phyloP scores from a whole-genome alignment of 139 green algal genomes.

The Haematococcus sp. region DNA sequence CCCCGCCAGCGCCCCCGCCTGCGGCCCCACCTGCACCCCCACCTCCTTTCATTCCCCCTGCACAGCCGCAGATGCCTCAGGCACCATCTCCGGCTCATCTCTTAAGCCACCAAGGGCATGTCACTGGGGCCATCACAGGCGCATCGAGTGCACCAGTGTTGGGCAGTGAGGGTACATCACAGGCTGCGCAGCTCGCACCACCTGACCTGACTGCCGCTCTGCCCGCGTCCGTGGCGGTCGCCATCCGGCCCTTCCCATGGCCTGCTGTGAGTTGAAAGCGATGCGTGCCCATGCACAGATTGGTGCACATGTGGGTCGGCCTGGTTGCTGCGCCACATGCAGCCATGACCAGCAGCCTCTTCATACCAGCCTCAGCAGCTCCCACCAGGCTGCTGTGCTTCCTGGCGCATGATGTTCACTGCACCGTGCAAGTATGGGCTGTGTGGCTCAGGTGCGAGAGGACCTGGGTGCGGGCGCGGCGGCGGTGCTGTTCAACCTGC shows the following conservation, averaged over 20 bases:
- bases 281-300: too few relatives aligned
- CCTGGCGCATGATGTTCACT: too few relatives aligned
- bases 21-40: neutral
- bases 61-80: too few relatives aligned
- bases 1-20: neutral
- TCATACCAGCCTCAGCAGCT: too few relatives aligned
- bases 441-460: conserved; percentile 15
- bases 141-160: neutral
- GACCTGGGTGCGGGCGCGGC: conserved; percentile 55
- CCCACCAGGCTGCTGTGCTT: too few relatives aligned
- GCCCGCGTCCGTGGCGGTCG: conserved; percentile 15
- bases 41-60: neutral
- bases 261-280: conserved; percentile 30
- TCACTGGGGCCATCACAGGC: neutral
- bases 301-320: too few relatives aligned
- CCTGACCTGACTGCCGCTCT: neutral
- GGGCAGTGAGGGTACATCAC: neutral
- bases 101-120: neutral
- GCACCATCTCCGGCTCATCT: too few relatives aligned
- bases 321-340: too few relatives aligned
- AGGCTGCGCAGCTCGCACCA: neutral
- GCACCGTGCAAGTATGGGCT: too few relatives aligned
- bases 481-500: conserved; percentile 70
- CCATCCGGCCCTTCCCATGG: conserved; percentile 76
- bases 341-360: too few relatives aligned